Evolutionary conservation across 495 filamentous ascomycete genomes (phyloP), one percentile per base, ranked within the genome.

Genomic region (Neurospora pannonica): DNA sequence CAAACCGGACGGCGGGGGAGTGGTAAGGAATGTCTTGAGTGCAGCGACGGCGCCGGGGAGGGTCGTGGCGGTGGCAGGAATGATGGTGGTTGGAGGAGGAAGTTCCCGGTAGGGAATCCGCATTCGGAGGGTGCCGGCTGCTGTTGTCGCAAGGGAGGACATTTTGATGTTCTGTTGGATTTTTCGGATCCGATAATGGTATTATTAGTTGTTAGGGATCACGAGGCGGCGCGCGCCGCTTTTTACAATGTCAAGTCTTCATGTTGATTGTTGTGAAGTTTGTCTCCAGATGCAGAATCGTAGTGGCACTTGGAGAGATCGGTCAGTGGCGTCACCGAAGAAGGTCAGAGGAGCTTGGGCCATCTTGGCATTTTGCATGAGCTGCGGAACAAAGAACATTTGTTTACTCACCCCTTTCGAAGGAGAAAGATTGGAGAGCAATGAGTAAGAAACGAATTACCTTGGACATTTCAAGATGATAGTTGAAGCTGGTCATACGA

Each of bases 21-120:
- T 83, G 15, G 86, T 85, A 67, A 98, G 86, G 86, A 99, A 98
- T 43, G 86, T 82, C 15, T 87, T 82, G 37, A 98, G 86, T 17
- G 94, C 94, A 31, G 90, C 87, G 75, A 97, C 85, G 38, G 96
- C 95, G 34, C 93, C 93, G 8, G 88, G 76, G 34, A 92, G 79
- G 2, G 93, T 91, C 42, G 82, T 85, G 31, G 95, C 94, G 71
- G 86, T 89, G 38, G 83, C 77, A 0, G 96, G 96, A 70, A 92
- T 85, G 80, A 94, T 92, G 48, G 85, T 86, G 5, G 95, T 91
- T 15, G 91, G 86, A n/a, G 95, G 92, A 69, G 98, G 85, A 36
- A 92, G 90, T 69, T 91, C 89, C 74, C 93, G 97, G 79, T 94
- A 99, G 75, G 96, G 96, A 78, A 98, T 97, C 78, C 95, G 89